Conservation (phyloP, 2,329 filamentous ascomycete genomes). For the Rutstroemia sydowiana region DNA sequence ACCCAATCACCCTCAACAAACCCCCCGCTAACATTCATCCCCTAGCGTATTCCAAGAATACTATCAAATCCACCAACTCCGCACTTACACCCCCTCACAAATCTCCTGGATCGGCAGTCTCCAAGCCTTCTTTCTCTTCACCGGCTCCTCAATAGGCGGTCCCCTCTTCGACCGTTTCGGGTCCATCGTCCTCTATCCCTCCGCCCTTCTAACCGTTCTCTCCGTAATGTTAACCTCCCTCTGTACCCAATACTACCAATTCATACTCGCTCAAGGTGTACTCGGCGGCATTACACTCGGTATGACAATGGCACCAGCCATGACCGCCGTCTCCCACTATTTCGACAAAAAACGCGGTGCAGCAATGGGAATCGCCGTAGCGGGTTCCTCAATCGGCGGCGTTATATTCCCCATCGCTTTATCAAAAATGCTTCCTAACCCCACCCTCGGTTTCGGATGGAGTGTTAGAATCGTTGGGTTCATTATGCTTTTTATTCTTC, state of each 20-base stretch:
- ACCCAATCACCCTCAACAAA: not conserved
- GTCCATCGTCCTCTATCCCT: conserved; percentile 39
- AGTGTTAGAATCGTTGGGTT: conserved; percentile 23
- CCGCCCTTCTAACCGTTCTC: conserved; percentile 17
- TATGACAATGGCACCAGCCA: conserved; percentile 34
- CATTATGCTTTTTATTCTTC: conserved; percentile 34
- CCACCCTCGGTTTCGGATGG: conserved; percentile 26
- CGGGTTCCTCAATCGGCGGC: conserved; percentile 8
- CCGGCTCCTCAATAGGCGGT: not conserved
- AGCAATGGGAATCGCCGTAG: conserved; percentile 39
- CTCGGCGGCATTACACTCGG: conserved; percentile 24
- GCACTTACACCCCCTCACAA: conserved; percentile 27
- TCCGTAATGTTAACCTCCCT: conserved; percentile 32
- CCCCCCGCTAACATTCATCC: conserved; percentile 9
- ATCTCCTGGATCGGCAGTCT: conserved; percentile 6
- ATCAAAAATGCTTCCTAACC: conserved; percentile 14
- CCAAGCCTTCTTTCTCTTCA: conserved; percentile 7
- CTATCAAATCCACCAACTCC: conserved; percentile 43
- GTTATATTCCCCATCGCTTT: conserved; percentile 8
- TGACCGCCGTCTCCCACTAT: conserved; percentile 38
- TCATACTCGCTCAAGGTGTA: conserved; percentile 31
- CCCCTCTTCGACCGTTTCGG: conserved; percentile 32
- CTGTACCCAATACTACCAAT: conserved; percentile 30
- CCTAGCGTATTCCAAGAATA: conserved; percentile 49
- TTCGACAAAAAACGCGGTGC: conserved; percentile 41